These are phyloP conservation scores for Trametes polyzona DNA, from an alignment of 1,284 basidiomycete genomes.

Conservation along the genomic window DNA sequence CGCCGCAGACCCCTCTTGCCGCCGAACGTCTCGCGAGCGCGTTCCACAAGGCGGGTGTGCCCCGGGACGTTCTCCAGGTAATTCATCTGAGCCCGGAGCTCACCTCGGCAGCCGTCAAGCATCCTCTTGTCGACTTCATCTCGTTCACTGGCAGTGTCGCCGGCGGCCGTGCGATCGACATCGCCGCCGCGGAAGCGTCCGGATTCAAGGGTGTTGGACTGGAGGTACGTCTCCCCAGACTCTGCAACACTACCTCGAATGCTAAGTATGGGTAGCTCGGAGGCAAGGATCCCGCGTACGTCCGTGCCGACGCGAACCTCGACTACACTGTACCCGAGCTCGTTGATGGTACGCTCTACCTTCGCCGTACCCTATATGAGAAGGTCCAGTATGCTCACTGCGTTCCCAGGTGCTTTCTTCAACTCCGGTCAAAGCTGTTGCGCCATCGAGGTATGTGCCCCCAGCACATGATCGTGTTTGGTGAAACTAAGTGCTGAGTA, in stretches of 20 bases:
- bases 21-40: constrained; percentile 82
- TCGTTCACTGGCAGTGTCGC: constrained; percentile 89
- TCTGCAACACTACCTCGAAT: too few relatives aligned
- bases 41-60: constrained; percentile 77
- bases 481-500: not conserved
- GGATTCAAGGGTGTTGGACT: constrained; percentile 84
- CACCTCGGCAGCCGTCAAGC: constrained; percentile 66
- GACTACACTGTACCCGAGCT: constrained; percentile 84
- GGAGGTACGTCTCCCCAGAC: constrained; percentile 64
- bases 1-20: constrained; percentile 90
- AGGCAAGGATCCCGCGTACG: constrained; percentile 96
- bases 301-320: constrained; percentile 84
- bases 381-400: not conserved
- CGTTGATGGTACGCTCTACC: constrained; percentile 75
- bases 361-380: too few relatives aligned
- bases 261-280: constrained; percentile 63
- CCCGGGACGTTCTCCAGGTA: constrained; percentile 77
- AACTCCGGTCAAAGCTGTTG: constrained; percentile 96
- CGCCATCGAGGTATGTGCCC: constrained; percentile 66
- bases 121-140: constrained; percentile 78
- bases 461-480: not conserved
- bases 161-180: constrained; percentile 67
- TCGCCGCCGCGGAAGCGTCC: constrained; percentile 57
- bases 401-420: constrained; percentile 78
- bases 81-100: constrained; percentile 77